A percentile compares a stretch with the other conserved stretches of the same genome.
Evolutionary conservation across 306 rosid species (phyloP).

Genomic region (Citrullus colocynthis): DNA sequence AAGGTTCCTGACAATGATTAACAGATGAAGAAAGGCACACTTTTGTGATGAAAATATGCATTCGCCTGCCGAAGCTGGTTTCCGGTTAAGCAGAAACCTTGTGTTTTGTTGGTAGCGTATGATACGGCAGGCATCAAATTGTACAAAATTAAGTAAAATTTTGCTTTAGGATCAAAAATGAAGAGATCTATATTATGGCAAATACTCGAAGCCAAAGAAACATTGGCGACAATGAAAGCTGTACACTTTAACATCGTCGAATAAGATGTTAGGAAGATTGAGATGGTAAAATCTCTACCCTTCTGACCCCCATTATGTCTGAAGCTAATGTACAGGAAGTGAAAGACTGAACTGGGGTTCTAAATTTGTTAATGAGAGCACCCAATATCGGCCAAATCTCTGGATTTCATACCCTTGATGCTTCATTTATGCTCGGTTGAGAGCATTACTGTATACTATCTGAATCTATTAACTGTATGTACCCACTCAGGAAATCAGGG

Average conservation of each 20-base stretch:
- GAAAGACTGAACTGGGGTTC: constrained; percentile 3
- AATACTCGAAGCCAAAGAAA: not conserved
- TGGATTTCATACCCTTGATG: not conserved
- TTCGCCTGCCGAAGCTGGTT: not conserved
- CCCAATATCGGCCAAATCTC: not conserved
- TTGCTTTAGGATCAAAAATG: not conserved
- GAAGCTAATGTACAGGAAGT: constrained; percentile 8
- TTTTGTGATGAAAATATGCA: not conserved
- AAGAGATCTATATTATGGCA: not conserved
- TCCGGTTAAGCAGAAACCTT: constrained; percentile 4
- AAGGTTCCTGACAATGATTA: not conserved
- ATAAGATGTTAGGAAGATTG: not conserved
- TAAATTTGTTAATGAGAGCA: not conserved
- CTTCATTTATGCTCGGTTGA: not conserved
- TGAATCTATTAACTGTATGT: constrained; percentile 1
- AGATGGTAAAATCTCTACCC: constrained; percentile 4
- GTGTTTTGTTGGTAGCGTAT: not conserved
- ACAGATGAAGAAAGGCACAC: not conserved
- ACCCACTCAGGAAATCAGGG: not conserved
- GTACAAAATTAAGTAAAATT: constrained; percentile 5
- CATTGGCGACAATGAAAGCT: not conserved
- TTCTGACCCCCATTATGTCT: not conserved
- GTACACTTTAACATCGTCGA: not conserved
- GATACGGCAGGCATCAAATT: constrained; percentile 1
- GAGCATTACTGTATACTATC: not conserved